Evolutionary conservation across 169 alveolate species (phyloP).

Genomic region (Plasmodium billcollinsi): DNA sequence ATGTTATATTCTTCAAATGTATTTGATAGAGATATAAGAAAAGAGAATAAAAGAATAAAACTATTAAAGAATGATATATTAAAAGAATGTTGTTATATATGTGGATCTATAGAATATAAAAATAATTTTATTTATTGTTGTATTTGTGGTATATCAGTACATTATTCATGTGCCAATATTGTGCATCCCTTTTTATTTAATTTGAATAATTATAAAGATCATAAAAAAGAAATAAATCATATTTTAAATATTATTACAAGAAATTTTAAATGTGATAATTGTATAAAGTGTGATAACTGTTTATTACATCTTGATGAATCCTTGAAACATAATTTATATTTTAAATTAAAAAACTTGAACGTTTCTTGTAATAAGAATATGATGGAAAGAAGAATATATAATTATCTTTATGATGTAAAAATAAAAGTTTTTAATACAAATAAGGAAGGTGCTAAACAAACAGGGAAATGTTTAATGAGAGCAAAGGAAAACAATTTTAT

Average conservation of each 20-base stretch:
- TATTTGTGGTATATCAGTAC: constrained; percentile 48
- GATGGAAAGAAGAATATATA: constrained; percentile 6
- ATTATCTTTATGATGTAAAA: constrained; percentile 45
- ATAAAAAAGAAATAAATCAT: constrained; percentile 47
- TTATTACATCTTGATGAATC: constrained; percentile 7
- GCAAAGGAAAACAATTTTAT: not conserved
- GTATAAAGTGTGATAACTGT: constrained; percentile 57
- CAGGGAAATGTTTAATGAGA: not conserved
- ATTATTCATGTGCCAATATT: constrained; percentile 64
- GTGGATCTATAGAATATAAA: constrained; percentile 61
- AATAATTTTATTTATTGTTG: constrained; percentile 24
- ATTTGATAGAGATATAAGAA: not conserved
- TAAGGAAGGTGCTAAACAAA: constrained; percentile 1
- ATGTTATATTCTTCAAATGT: not conserved
- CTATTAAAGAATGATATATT: constrained; percentile 34
- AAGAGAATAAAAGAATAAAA: constrained; percentile 6
- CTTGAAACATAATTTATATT: not conserved
- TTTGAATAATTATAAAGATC: constrained; percentile 27
- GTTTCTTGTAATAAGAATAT: not conserved
- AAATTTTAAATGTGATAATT: constrained; percentile 48
- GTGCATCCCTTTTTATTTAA: constrained; percentile 53
- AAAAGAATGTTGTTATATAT: constrained; percentile 43
- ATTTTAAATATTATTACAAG: constrained; percentile 60
- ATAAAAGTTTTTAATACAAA: not conserved
- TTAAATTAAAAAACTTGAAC: constrained; percentile 16